Evolutionary conservation across 371 early-diverging fungal genomes (phyloP), one percentile per base, ranked within the genome.

Genomic region (Mycotypha africana): DNA sequence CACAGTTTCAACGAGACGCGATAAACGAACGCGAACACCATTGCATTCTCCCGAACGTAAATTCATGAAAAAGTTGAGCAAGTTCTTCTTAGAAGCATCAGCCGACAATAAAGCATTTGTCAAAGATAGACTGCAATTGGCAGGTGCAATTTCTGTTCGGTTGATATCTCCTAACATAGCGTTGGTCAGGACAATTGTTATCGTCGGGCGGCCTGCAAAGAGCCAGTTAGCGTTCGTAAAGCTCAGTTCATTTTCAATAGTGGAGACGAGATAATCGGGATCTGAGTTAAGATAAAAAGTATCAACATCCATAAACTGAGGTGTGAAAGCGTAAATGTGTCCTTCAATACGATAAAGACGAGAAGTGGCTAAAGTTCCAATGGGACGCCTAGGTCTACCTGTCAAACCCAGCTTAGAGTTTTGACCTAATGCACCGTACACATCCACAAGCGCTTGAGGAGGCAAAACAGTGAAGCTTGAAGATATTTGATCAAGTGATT

Each of bases 221-320:
- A 60, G 69, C 91, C 91, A 91, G 52, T 91, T 76, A 47, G 81
- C 77, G 22, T 79, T 76, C 4, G 90, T 82, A 50, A 90, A 91
- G 3, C 71, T 67, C 9, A 91, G 51, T 57, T 93, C 91, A 42
- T 82, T 84, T 52, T 90, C 89, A 59, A 93, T 79, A 8, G 85
- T 60, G 3, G 85, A 82, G 6, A 89, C 81, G 12, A 85, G 54
- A 47, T 88, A 89, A 50, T 90, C 87, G 22, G 86, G 85, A 60
- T 93, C 93, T 23, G 81, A 78, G 21, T 86, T 84, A 25, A 90
- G 77, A 52, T 91, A 93, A 56, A 89, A 93, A 56, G 88, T 82
- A 47, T 88, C 89, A 33, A 74, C 79, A 62, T 93, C 90, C 87
- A 92, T 86, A 49, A 93, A 93, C 45, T 89, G 83, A 12, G 92